These are phyloP conservation scores for Ceratocystis alfenasii DNA, from an alignment of 2,329 filamentous ascomycete genomes.

Conservation along the genomic window DNA sequence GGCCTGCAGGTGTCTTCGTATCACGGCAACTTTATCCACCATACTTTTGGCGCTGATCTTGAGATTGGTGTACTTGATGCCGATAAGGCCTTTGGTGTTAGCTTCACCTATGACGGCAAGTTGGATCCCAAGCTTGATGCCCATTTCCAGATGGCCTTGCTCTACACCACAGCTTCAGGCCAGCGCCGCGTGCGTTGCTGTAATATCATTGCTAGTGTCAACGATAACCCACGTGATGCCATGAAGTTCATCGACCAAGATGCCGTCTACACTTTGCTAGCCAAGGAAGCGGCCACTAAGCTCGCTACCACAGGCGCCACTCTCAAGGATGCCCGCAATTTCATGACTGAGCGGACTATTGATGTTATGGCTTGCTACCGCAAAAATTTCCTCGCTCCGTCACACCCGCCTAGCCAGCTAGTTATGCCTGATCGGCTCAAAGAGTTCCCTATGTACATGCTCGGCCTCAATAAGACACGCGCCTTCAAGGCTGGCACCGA, in stretches of 20 bases:
- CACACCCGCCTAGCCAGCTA: constrained; percentile 80
- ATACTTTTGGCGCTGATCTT: constrained; percentile 86
- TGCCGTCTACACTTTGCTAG: constrained; percentile 74
- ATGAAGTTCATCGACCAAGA: constrained; percentile 96
- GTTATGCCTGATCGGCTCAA: constrained; percentile 93
- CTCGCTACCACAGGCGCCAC: constrained; percentile 56
- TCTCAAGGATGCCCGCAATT: constrained; percentile 74
- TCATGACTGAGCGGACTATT: constrained; percentile 79
- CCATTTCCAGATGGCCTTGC: constrained; percentile 88
- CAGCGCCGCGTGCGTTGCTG: constrained; percentile 84
- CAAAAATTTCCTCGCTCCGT: constrained; percentile 73
- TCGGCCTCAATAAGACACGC: constrained; percentile 77
- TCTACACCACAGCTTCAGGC: constrained; percentile 86
- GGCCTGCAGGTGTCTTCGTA: constrained; percentile 89
- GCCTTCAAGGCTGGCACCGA: constrained; percentile 91
- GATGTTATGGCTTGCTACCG: constrained; percentile 86
- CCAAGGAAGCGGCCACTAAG: constrained; percentile 87
- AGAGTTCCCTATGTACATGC: constrained; percentile 92
- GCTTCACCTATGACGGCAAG: constrained; percentile 93
- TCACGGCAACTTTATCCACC: constrained; percentile 91
- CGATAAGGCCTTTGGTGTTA: constrained; percentile 83
- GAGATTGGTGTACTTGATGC: constrained; percentile 87
- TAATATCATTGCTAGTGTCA: constrained; percentile 87
- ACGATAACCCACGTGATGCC: constrained; percentile 66
- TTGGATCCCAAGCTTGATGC: constrained; percentile 93